A percentile compares a stretch with the other conserved stretches of the same genome.
Conservation (phyloP, 345 rosid genomes). For the Melastoma malabathricum region DNA sequence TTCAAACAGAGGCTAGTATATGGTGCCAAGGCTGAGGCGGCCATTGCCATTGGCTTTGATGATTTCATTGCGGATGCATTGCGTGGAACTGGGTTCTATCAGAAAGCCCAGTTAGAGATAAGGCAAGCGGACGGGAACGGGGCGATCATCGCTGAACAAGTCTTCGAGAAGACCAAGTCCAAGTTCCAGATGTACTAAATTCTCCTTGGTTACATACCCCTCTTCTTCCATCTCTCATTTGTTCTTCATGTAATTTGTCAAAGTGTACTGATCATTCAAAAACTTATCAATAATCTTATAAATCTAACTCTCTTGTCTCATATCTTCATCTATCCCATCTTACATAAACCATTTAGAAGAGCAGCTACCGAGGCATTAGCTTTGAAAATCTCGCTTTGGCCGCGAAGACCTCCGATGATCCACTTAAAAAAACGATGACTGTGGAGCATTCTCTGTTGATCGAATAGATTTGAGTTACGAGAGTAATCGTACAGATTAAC, state of each 20-base stretch:
- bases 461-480: too few species aligned
- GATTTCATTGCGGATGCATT: slow-evolving; percentile 56
- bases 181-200: slow-evolving; percentile 59
- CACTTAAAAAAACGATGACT: too few species aligned
- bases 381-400: too few species aligned
- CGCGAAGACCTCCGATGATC: too few species aligned
- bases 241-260: neutral
- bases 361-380: too few species aligned
- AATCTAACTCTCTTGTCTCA: too few species aligned
- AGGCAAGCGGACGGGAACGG: slow-evolving; percentile 60
- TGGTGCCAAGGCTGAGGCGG: slow-evolving; percentile 65
- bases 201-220: neutral
- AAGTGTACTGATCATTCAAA: neutral
- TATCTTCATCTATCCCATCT: too few species aligned
- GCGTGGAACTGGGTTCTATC: slow-evolving; percentile 50
- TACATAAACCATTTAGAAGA: too few species aligned
- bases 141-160: slow-evolving; percentile 77
- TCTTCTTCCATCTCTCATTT: neutral
- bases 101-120: slow-evolving; percentile 61
- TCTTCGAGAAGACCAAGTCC: slow-evolving; percentile 71
- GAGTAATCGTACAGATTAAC: too few species aligned
- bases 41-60: slow-evolving; percentile 71
- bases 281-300: too few species aligned
- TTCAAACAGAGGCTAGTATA: slow-evolving; percentile 42
- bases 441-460: too few species aligned